phyloP scores from a whole-genome alignment of 495 filamentous ascomycete species.

The Lophiotrema nucula region DNA sequence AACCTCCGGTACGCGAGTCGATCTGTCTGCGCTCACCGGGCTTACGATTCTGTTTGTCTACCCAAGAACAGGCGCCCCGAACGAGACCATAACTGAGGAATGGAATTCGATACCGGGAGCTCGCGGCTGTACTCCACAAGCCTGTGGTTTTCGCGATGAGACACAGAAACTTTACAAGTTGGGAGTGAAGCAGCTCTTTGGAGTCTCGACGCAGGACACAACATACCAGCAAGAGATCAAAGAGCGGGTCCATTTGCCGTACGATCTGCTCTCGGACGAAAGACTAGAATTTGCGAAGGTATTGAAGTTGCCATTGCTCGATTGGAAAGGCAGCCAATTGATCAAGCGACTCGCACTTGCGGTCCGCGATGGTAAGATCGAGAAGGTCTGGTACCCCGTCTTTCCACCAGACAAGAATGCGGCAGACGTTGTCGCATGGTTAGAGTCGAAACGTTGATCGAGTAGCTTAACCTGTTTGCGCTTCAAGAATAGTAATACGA shows the following conservation, averaged over 20 bases:
- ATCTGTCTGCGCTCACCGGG: conserved; percentile 31
- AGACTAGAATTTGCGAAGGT: conserved; percentile 29
- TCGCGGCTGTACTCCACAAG: conserved; percentile 40
- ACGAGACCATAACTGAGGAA: conserved; percentile 21
- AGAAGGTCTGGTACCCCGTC: conserved; percentile 38
- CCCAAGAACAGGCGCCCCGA: conserved; percentile 23
- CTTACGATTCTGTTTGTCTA: conserved; percentile 36
- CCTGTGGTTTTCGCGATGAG: conserved; percentile 38
- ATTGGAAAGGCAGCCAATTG: conserved; percentile 32
- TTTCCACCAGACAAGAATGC: conserved; percentile 38
- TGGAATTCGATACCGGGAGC: conserved; percentile 37
- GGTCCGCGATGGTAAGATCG: conserved; percentile 31
- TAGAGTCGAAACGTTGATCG: conserved; percentile 9
- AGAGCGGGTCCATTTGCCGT: conserved; percentile 31
- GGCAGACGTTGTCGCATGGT: conserved; percentile 31
- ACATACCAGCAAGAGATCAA: conserved; percentile 35
- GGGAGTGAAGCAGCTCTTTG: conserved; percentile 31
- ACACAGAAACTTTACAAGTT: conserved; percentile 7
- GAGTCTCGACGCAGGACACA: conserved; percentile 33
- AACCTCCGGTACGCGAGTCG: conserved; percentile 25
- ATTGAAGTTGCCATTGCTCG: conserved; percentile 31
- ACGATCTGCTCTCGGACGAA: conserved; percentile 38
- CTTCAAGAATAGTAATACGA: too few species aligned
- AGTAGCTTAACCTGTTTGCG: background rate
- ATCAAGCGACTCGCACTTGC: conserved; percentile 36